phyloP scores from a whole-genome alignment of 2,329 filamentous ascomycete species.

The Tolypocladium tundrense region DNA sequence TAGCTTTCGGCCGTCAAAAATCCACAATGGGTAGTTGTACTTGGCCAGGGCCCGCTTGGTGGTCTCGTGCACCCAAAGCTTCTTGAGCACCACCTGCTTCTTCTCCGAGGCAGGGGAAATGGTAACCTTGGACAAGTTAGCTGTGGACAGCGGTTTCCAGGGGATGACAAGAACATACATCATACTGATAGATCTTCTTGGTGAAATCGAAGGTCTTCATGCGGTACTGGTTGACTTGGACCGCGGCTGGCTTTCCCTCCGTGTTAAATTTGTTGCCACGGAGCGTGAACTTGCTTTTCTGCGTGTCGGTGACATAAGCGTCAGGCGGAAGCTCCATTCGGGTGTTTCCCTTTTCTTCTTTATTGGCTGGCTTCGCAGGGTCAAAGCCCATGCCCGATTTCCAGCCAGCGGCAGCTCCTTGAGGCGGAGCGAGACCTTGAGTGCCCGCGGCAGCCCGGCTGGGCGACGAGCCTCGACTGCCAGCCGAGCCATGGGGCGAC shows the following conservation, averaged over 20 bases:
- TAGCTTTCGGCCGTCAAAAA: constrained; percentile 76
- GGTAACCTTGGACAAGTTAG: constrained; percentile 39
- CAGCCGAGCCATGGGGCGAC: neutral
- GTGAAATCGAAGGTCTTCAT: constrained; percentile 48
- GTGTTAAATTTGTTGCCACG: constrained; percentile 38
- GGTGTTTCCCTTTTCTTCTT: constrained; percentile 25
- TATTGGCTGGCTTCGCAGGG: constrained; percentile 24
- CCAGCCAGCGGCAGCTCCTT: constrained; percentile 11
- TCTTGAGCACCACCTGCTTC: constrained; percentile 54
- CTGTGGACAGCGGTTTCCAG: neutral
- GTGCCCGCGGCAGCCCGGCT: constrained; percentile 6
- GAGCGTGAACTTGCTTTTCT: constrained; percentile 23
- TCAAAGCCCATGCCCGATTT: constrained; percentile 28
- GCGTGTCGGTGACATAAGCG: constrained; percentile 32
- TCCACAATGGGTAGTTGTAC: constrained; percentile 39
- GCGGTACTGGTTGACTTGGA: constrained; percentile 66
- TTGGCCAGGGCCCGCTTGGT: constrained; percentile 45
- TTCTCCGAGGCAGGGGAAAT: constrained; percentile 56
- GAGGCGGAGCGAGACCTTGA: constrained; percentile 6
- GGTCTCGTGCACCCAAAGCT: constrained; percentile 60
- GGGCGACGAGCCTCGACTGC: constrained; percentile 8
- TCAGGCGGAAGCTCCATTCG: constrained; percentile 50
- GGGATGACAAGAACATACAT: constrained; percentile 46
- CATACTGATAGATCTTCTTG: constrained; percentile 68
- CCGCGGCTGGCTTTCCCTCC: constrained; percentile 40